Percentiles rank a stretch among this genome's conserved stretches.
Conservation (phyloP, 1,284 basidiomycete genomes). For the Sphaerobolus stellatus region DNA sequence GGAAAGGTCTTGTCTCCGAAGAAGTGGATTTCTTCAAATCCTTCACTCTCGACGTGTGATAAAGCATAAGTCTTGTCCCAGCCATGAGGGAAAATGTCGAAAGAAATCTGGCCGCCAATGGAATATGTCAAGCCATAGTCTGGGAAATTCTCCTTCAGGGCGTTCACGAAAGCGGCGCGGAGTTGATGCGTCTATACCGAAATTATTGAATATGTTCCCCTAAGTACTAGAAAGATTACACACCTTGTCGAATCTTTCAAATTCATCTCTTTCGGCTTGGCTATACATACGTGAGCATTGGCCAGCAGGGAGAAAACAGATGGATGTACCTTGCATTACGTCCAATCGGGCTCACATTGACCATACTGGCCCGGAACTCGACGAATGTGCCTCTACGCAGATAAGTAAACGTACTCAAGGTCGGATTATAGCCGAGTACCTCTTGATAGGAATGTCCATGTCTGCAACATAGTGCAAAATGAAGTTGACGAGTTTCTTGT, state of each 20-base stretch:
- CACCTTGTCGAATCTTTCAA: slow-evolving; percentile 80
- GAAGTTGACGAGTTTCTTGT: slow-evolving; percentile 93
- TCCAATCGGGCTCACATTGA: slow-evolving; percentile 97
- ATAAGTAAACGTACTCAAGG: neutral
- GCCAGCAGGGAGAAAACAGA: neutral
- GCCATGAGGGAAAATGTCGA: slow-evolving; percentile 90
- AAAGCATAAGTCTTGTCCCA: slow-evolving; percentile 99
- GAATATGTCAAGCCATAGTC: slow-evolving; percentile 88
- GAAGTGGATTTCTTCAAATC: slow-evolving; percentile 95
- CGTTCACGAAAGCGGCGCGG: slow-evolving; percentile 75
- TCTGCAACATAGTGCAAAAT: slow-evolving; percentile 92
- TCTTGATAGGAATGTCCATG: slow-evolving; percentile 91
- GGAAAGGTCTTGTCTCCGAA: slow-evolving; percentile 92
- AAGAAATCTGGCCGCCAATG: slow-evolving; percentile 97
- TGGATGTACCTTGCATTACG: slow-evolving; percentile 83
- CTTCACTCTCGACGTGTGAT: slow-evolving; percentile 76
- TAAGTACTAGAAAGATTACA: slow-evolving; percentile 13
- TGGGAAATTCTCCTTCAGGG: slow-evolving; percentile 78
- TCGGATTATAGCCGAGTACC: slow-evolving; percentile 49
- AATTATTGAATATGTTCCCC: neutral
- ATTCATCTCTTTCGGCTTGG: slow-evolving; percentile 77
- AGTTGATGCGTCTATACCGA: slow-evolving; percentile 56
- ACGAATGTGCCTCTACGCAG: slow-evolving; percentile 84
- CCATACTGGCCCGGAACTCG: slow-evolving; percentile 97
- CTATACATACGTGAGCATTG: slow-evolving; percentile 35